phyloP scores from a whole-genome alignment of 306 rosid genomes.

The Dalbergia oliveri region DNA sequence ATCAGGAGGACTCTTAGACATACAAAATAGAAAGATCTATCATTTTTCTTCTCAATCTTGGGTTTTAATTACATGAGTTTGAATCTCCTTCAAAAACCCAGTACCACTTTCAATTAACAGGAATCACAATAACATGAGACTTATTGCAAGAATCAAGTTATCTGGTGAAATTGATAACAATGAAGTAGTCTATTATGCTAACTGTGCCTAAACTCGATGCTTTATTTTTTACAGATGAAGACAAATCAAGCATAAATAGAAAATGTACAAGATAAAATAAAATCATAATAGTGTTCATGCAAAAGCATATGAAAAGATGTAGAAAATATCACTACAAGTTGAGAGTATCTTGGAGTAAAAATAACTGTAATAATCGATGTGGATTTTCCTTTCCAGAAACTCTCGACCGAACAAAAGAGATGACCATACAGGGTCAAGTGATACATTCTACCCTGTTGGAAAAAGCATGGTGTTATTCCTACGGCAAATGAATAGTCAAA shows the following conservation, averaged over 20 bases:
- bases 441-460: constrained; percentile 36
- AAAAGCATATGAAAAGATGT: constrained; percentile 29
- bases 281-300: constrained; percentile 37
- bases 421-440: constrained; percentile 14
- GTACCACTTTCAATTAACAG: not conserved
- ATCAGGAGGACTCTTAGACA: too few relatives aligned
- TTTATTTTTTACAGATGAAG: constrained; percentile 34
- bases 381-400: constrained; percentile 19
- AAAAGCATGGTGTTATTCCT: constrained; percentile 41
- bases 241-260: constrained; percentile 29
- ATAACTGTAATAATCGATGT: not conserved
- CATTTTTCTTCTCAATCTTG: not conserved
- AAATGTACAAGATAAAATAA: not conserved
- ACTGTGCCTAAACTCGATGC: constrained; percentile 25
- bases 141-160: not conserved
- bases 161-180: not conserved
- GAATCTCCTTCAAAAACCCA: not conserved
- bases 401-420: constrained; percentile 37
- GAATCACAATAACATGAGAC: constrained; percentile 19
- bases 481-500: constrained; percentile 25
- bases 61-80: too few relatives aligned
- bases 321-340: constrained; percentile 37
- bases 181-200: constrained; percentile 15
- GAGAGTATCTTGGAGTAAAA: not conserved
- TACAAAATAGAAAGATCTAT: not conserved